These are phyloP conservation scores for Candida coquimbonensis DNA, from an alignment of 805 yeast genomes.

Conservation along the genomic window DNA sequence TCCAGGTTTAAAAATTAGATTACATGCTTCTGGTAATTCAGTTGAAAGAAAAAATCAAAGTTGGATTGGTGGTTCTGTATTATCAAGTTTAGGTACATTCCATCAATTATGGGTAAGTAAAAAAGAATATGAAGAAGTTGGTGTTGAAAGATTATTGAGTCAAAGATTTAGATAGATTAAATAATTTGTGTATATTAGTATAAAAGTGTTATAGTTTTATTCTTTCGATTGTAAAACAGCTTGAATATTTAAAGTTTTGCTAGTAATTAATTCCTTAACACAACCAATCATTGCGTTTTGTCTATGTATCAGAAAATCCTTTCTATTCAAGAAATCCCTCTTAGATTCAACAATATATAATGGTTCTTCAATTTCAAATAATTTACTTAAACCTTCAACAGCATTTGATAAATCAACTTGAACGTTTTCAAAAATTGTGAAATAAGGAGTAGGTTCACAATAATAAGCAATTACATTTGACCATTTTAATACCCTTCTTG, in stretches of 20 bases:
- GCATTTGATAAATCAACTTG: constrained; percentile 58
- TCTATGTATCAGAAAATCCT: constrained; percentile 30
- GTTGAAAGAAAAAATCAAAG: constrained; percentile 73
- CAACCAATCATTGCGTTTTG: constrained; percentile 31
- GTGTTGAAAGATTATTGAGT: constrained; percentile 69
- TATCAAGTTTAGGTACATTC: constrained; percentile 85
- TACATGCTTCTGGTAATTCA: constrained; percentile 73
- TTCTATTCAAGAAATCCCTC: constrained; percentile 30
- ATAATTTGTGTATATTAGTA: background rate
- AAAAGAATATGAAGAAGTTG: constrained; percentile 82
- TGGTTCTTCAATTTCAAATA: constrained; percentile 41
- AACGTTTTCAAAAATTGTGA: constrained; percentile 61
- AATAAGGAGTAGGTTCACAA: constrained; percentile 44
- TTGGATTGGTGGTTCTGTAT: constrained; percentile 90
- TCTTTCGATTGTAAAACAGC: background rate
- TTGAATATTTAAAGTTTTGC: constrained; percentile 3
- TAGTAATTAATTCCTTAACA: constrained; percentile 15
- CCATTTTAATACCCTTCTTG: constrained; percentile 83
- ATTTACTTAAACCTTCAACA: constrained; percentile 61
- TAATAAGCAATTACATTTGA: constrained; percentile 77
- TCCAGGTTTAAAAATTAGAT: constrained; percentile 81
- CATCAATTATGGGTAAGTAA: constrained; percentile 93
- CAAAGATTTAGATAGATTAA: constrained; percentile 68
- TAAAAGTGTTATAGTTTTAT: too few species aligned
- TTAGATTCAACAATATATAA: constrained; percentile 27